These are phyloP conservation scores for Psophocarpus tetragonolobus DNA, from an alignment of 306 rosid genomes.

Conservation along the genomic window DNA sequence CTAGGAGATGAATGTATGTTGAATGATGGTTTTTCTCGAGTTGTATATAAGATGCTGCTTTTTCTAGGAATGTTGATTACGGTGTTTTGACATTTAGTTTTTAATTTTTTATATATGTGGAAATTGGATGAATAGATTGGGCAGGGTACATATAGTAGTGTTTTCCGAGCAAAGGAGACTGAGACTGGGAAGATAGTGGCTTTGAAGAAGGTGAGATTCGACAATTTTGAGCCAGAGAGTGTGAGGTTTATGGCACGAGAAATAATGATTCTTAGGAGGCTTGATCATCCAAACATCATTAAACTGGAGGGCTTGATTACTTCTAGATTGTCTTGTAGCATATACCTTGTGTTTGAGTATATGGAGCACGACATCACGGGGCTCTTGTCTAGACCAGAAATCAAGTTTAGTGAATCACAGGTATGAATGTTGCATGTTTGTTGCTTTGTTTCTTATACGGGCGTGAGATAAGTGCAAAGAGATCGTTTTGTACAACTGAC, in stretches of 20 bases:
- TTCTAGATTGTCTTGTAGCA: constrained; percentile 88
- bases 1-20: neutral
- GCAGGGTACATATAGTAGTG: constrained; percentile 97
- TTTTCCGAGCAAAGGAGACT: constrained; percentile 82
- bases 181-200: constrained; percentile 94
- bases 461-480: neutral
- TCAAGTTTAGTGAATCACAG: constrained; percentile 91
- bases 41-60: neutral
- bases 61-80: neutral
- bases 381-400: constrained; percentile 85
- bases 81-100: constrained; percentile 16
- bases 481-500: neutral
- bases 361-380: constrained; percentile 98
- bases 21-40: neutral
- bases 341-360: constrained; percentile 94
- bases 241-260: constrained; percentile 98
- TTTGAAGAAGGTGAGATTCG: constrained; percentile 96
- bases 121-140: constrained; percentile 65
- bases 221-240: constrained; percentile 96
- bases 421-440: constrained; percentile 36
- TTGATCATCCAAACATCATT: constrained; percentile 88
- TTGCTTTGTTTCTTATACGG: constrained; percentile 3
- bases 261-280: constrained; percentile 87
- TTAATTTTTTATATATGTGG: neutral
- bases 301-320: constrained; percentile 90